phyloP scores from a whole-genome alignment of 805 yeast species.

The Wickerhamiella kurtzmanii region DNA sequence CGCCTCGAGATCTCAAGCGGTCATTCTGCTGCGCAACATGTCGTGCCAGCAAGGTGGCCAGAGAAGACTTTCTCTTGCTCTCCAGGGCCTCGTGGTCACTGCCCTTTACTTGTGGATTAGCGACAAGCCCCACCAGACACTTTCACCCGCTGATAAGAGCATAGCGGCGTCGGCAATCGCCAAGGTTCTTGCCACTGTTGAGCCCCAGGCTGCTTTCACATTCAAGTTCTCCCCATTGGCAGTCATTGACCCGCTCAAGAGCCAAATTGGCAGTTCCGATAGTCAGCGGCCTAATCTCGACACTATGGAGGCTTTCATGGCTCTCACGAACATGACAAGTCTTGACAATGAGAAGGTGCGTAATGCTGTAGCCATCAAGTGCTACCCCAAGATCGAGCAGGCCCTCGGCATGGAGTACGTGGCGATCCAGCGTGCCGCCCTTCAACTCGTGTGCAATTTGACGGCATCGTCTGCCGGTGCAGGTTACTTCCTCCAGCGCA shows the following conservation, averaged over 20 bases:
- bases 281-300: constrained; percentile 24
- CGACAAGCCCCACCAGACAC: constrained; percentile 9
- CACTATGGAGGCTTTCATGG: constrained; percentile 43
- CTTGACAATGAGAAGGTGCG: constrained; percentile 30
- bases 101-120: constrained; percentile 21
- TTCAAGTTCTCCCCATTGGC: constrained; percentile 22
- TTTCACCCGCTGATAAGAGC: constrained; percentile 13
- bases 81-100: constrained; percentile 27
- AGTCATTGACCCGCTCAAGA: constrained; percentile 24
- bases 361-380: constrained; percentile 28
- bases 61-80: constrained; percentile 21
- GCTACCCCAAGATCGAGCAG: constrained; percentile 36
- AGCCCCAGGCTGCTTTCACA: constrained; percentile 26
- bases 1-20: constrained; percentile 20
- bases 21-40: constrained; percentile 21
- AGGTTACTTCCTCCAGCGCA: constrained; percentile 25
- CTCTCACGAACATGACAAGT: constrained; percentile 56
- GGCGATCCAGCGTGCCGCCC: constrained; percentile 41
- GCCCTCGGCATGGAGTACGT: constrained; percentile 34
- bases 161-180: constrained; percentile 22
- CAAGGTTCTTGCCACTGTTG: constrained; percentile 24
- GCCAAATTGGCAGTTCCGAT: constrained; percentile 18
- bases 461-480: constrained; percentile 30
- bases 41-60: constrained; percentile 20
- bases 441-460: constrained; percentile 54